These are phyloP conservation scores for Claviceps cyperi DNA, from an alignment of 2,329 filamentous ascomycete genomes.

Conservation along the genomic window DNA sequence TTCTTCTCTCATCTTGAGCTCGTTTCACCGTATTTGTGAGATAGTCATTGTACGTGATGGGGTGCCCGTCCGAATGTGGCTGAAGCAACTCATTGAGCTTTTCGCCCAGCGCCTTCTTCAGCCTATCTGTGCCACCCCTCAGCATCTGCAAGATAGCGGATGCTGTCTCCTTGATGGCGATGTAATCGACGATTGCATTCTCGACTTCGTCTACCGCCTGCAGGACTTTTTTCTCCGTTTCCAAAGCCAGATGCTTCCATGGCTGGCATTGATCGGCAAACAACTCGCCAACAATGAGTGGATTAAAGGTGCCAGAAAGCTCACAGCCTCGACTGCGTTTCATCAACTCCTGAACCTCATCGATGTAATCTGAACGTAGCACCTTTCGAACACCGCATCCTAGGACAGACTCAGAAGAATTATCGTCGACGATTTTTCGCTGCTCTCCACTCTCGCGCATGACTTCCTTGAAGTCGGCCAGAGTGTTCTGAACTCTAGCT, in stretches of 20 bases:
- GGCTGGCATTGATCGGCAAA: conserved; percentile 43
- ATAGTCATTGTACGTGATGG: conserved; percentile 39
- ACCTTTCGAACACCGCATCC: background rate
- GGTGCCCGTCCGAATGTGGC: conserved; percentile 18
- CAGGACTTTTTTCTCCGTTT: conserved; percentile 1
- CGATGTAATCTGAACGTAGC: conserved; percentile 8
- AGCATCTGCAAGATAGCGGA: conserved; percentile 8
- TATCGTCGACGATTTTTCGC: conserved; percentile 16
- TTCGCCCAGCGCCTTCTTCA: conserved; percentile 13
- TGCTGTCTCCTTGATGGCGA: conserved; percentile 8
- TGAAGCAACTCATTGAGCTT: conserved; percentile 8
- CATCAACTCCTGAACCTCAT: conserved; percentile 12
- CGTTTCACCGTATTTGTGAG: conserved; percentile 25
- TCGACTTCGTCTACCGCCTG: conserved; percentile 7
- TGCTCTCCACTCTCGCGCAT: conserved; percentile 28
- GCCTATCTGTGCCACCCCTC: conserved; percentile 8
- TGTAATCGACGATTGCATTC: conserved; percentile 4
- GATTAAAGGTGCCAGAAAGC: conserved; percentile 46
- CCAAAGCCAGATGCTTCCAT: conserved; percentile 33
- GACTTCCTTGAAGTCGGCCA: conserved; percentile 25
- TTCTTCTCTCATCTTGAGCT: conserved; percentile 8
- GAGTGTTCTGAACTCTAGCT: conserved; percentile 34
- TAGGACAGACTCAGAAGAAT: background rate
- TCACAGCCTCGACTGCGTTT: conserved; percentile 27
- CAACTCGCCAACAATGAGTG: conserved; percentile 41